A percentile compares a stretch with the other conserved stretches of the same genome.
These are phyloP conservation scores for Termitomyces sp. DNA, from an alignment of 768 basidiomycete genomes.

Conservation along the genomic window DNA sequence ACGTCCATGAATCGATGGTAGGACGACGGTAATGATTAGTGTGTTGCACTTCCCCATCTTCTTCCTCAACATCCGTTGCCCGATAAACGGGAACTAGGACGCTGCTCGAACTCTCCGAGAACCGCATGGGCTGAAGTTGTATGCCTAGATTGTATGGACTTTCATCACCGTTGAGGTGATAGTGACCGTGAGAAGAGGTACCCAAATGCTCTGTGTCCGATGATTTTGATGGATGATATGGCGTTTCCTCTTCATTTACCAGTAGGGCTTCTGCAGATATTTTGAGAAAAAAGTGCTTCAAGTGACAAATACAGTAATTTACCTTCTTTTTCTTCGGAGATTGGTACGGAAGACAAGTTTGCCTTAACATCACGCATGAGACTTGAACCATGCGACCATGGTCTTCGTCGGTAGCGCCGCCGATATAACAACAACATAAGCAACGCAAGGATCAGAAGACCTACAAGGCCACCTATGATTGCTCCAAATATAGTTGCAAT, in stretches of 20 bases:
- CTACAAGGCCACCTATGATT: not conserved
- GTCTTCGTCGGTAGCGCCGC: not conserved
- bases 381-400: not conserved
- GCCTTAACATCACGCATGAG: not conserved
- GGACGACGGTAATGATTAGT: not conserved
- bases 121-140: conserved; percentile 1
- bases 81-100: not conserved
- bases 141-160: not conserved
- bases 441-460: not conserved
- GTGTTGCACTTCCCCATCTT: not conserved
- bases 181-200: not conserved
- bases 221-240: not conserved
- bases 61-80: not conserved
- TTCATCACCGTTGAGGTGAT: not conserved
- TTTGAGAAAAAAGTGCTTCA: not conserved
- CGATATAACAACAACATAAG: conserved; percentile 3
- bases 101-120: not conserved
- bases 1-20: not conserved
- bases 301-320: not conserved
- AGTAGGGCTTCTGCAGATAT: not conserved
- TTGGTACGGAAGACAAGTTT: not conserved
- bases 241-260: not conserved
- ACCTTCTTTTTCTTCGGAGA: not conserved
- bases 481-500: conserved; percentile 2
- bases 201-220: not conserved